Percentiles rank a stretch among this genome's conserved stretches.
Evolutionary conservation across 768 basidiomycete species (phyloP).

Genomic region (Serendipita vermifera): DNA sequence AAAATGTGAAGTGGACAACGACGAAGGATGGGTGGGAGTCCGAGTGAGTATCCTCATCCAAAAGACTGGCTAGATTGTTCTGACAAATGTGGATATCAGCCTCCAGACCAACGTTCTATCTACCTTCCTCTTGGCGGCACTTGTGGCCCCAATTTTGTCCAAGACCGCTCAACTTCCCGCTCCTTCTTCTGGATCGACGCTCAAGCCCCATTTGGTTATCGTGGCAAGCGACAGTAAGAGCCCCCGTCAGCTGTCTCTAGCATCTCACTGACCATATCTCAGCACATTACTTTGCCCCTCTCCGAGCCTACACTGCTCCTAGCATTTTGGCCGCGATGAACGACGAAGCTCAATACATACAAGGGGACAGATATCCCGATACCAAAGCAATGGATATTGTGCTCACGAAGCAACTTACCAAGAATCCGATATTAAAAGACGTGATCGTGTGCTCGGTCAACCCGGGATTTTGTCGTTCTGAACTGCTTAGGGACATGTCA

Average conservation of each 20-base stretch:
- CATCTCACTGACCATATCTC: neutral
- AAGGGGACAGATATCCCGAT: neutral
- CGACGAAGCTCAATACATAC: neutral
- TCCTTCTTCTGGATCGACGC: neutral
- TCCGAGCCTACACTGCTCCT: neutral
- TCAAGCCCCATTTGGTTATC: constrained; percentile 8
- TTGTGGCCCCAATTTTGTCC: constrained; percentile 5
- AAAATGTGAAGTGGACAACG: neutral
- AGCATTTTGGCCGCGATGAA: constrained; percentile 10
- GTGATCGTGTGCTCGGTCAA: constrained; percentile 9
- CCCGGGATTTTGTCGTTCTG: constrained; percentile 13
- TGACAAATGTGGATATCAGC: neutral
- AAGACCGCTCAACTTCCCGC: neutral
- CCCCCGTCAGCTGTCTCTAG: neutral
- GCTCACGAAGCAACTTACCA: neutral
- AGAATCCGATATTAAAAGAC: neutral
- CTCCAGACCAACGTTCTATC: constrained; percentile 13
- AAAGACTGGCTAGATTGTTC: neutral
- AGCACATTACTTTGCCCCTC: neutral
- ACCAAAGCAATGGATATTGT: neutral
- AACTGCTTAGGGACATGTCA: neutral
- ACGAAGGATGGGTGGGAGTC: constrained; percentile 13
- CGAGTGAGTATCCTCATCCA: constrained; percentile 8
- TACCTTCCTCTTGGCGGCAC: constrained; percentile 10
- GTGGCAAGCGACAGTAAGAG: constrained; percentile 9